A percentile compares a stretch with the other conserved stretches of the same genome.
Conservation (phyloP, 257 asterid genomes). For the Penstemon barbatus region DNA sequence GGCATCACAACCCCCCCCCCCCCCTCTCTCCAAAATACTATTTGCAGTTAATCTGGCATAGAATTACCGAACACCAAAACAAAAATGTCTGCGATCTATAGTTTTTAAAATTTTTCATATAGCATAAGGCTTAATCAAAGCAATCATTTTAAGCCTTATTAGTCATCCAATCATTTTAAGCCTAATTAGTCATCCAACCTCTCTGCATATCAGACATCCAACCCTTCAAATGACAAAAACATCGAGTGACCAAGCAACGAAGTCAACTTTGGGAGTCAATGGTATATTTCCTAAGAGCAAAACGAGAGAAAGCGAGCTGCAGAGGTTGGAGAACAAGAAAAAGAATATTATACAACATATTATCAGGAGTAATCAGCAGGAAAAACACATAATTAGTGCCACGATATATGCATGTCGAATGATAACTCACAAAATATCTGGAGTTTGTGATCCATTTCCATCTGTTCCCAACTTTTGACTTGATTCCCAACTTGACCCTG, state of each 20-base stretch:
- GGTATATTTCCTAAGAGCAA: neutral
- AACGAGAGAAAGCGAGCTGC: constrained; percentile 3
- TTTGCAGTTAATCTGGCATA: neutral
- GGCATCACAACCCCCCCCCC: neutral
- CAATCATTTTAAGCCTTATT: neutral
- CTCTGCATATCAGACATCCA: constrained; percentile 7
- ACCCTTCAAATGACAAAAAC: neutral
- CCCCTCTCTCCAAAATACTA: neutral
- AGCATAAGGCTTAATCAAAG: constrained; percentile 12
- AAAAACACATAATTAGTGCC: constrained; percentile 11
- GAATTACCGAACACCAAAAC: constrained; percentile 14
- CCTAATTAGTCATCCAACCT: constrained; percentile 1
- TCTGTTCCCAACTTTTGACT: constrained; percentile 58
- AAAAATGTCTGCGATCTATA: neutral
- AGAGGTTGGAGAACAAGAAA: constrained; percentile 5
- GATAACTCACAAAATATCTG: constrained; percentile 57
- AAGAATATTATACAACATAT: constrained; percentile 7
- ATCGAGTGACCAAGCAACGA: constrained; percentile 11
- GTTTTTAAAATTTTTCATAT: constrained; percentile 1
- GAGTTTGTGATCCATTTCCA: constrained; percentile 46
- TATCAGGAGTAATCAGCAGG: constrained; percentile 8
- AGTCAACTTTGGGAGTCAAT: constrained; percentile 15
- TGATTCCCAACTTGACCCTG: constrained; percentile 67
- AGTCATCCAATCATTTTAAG: neutral
- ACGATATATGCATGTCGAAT: neutral